Percentiles rank a stretch among this genome's conserved stretches.
Evolutionary conservation across 768 basidiomycete genomes (phyloP).

Genomic region (Mycena epipterygia): DNA sequence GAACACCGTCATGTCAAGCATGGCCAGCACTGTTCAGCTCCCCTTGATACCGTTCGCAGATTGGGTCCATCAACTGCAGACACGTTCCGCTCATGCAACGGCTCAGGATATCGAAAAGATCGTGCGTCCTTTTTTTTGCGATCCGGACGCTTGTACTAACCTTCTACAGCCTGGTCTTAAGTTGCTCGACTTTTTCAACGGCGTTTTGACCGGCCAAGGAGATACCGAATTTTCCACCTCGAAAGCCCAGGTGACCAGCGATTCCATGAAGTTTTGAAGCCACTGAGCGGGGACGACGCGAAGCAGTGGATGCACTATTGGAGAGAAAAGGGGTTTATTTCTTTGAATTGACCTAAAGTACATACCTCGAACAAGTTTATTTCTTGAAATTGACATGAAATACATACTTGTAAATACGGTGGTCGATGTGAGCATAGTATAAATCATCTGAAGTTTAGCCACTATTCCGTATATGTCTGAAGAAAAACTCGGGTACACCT

Average conservation of each 20-base stretch:
- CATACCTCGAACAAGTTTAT: no score
- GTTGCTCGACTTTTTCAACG: not conserved
- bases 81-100: constrained; percentile 34
- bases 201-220: not conserved
- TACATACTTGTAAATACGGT: no score
- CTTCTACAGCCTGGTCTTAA: not conserved
- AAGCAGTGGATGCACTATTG: not conserved
- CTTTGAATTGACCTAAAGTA: no score
- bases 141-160: not conserved
- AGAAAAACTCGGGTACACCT: not conserved
- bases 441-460: no score
- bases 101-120: no score
- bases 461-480: no score
- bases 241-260: no score
- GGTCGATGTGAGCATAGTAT: no score
- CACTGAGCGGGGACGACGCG: not conserved
- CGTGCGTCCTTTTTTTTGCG: constrained; percentile 41
- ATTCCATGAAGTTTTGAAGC: no score
- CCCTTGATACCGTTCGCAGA: constrained; percentile 41
- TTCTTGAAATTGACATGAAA: no score
- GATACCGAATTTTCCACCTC: not conserved
- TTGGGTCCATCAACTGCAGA: constrained; percentile 47
- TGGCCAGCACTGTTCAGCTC: constrained; percentile 40
- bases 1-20: constrained; percentile 39
- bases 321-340: no score